Base-by-base conservation (phyloP, 108 stramenopile species). In the Discostella stelligeroides region DNA sequence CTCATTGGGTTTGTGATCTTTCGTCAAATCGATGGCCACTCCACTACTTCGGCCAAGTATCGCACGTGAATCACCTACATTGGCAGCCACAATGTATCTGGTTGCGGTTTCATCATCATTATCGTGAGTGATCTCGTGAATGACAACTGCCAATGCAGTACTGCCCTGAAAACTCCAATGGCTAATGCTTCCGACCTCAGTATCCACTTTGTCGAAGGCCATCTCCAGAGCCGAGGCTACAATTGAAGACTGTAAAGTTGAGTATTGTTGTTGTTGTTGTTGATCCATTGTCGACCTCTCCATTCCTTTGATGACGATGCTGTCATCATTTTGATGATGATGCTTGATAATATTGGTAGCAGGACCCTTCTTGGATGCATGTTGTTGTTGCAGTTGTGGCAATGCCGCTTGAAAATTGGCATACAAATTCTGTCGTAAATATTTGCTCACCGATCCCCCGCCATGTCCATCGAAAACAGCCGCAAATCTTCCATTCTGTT, bases 381-480 rank as follows among this genome's bases (percentile, higher is more conserved):
- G 14, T 20, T 23, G 65, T n/a, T 27, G 60, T 14, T 12, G 47
- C 60, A 15, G 65, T 43, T 30, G 20, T 63, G 85, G 75, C 49
- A 81, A 66, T 27, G 75, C 68, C 9, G 84, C 84, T 73, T 89
- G 87, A 48, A 83, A 66, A 21, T 53, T 80, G 7, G 83, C 90
- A 49, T 86, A 87, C 13, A 98, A 57, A 71, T 96, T 93, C 63
- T 94, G 84, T 25, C 85, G 56, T 21, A 93, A 70, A 67, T 92
- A 98, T 1, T 75, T 73, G 21, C 90, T 88, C 2, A 98, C 96
- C 15, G 89, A 84, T 30, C 48, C 63, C 11, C 96, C 95, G 34
- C 98, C 98, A 70, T 98, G 98, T 4, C 98, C 98, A 71, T 98
- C 98, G 76, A 98, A 98, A 7, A 97, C 96, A 18, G 92, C 96